Evolutionary conservation across 345 rosid species (phyloP).

Genomic region (Eucalyptus camaldulensis): DNA sequence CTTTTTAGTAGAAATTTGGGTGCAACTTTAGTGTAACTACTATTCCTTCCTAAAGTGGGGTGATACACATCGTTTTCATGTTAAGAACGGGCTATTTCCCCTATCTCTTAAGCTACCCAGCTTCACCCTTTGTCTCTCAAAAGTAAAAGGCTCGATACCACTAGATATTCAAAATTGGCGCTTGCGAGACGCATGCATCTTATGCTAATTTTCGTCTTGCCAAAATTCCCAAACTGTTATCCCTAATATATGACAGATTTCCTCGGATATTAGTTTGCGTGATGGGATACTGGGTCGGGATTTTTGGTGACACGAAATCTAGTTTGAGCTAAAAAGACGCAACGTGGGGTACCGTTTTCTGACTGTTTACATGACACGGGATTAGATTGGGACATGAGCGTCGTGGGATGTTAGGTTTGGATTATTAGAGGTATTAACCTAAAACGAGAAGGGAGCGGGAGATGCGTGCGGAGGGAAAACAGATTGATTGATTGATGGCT

Average conservation of each 20-base stretch:
- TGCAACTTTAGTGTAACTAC: not conserved
- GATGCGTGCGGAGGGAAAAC: not conserved
- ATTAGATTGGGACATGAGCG: not conserved
- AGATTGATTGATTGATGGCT: not conserved
- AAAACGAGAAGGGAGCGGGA: not conserved
- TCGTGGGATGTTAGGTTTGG: not conserved
- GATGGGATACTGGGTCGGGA: not conserved
- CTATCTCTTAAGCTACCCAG: not conserved
- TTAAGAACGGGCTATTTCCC: not conserved
- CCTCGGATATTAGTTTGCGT: accelerated
- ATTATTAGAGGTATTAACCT: not conserved
- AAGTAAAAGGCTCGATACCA: not conserved
- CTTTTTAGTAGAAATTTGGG: not conserved
- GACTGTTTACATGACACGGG: not conserved
- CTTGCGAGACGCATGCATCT: not conserved
- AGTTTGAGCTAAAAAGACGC: not conserved
- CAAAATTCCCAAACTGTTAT: not conserved
- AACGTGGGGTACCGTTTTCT: not conserved
- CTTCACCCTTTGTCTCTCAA: not conserved
- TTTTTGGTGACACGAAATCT: not conserved
- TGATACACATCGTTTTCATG: not conserved
- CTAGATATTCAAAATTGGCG: too few relatives aligned
- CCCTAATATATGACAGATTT: not conserved
- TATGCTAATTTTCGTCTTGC: not conserved
- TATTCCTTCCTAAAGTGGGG: not conserved